Evolutionary conservation across 1,284 basidiomycete genomes (phyloP).

Genomic region (Psilocybe mexicana): DNA sequence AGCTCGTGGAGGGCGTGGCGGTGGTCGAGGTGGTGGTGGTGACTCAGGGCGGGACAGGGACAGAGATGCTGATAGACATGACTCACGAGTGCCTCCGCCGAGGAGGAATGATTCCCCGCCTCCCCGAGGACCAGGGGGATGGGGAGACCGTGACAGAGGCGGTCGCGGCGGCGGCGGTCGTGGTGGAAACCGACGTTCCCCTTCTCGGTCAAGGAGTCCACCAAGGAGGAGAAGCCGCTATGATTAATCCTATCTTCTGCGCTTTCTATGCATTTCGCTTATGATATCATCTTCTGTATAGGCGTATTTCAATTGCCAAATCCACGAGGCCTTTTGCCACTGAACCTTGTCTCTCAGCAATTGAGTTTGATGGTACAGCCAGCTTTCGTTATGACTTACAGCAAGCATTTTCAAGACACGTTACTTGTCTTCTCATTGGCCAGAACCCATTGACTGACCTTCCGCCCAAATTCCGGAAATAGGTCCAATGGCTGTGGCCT

Average conservation of each 20-base stretch:
- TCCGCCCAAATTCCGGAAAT: conserved; percentile 5
- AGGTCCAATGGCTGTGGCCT: background rate
- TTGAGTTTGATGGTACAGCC: too few species aligned
- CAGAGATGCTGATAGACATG: conserved; percentile 14
- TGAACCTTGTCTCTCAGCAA: background rate
- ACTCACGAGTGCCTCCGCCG: conserved; percentile 40
- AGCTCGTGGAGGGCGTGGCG: conserved; percentile 37
- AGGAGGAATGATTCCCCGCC: conserved; percentile 44
- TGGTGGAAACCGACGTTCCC: conserved; percentile 37
- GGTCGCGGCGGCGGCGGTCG: conserved; percentile 20
- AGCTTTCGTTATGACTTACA: too few species aligned
- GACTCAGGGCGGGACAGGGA: conserved; percentile 19
- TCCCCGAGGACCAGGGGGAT: conserved; percentile 36
- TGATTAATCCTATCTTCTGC: conserved; percentile 23
- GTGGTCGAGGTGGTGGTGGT: conserved; percentile 8
- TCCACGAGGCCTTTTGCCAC: background rate
- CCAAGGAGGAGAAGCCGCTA: conserved; percentile 30
- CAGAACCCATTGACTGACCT: background rate
- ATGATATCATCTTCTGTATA: conserved; percentile 5
- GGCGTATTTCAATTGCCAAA: background rate
- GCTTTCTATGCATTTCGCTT: background rate
- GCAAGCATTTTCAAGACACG: background rate
- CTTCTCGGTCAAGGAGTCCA: conserved; percentile 31
- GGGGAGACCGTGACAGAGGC: conserved; percentile 27
- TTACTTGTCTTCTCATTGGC: background rate